A percentile compares a stretch with the other conserved stretches of the same genome.
Evolutionary conservation across 176 grass and related monocot genomes (phyloP).

Genomic region (barley (Hordeum vulgare)): DNA sequence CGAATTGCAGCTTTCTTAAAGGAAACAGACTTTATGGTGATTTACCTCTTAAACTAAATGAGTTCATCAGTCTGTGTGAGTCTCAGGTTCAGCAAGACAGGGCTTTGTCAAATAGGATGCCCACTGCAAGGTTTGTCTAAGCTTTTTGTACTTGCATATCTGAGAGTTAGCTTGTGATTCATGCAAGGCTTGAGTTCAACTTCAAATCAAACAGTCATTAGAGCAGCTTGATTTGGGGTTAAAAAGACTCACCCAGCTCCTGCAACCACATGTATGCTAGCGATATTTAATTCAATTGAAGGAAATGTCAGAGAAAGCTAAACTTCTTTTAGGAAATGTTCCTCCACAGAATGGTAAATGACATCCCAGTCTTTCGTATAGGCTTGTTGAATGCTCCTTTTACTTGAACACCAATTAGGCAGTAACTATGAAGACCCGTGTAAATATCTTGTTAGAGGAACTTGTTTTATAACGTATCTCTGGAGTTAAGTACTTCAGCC

Average conservation of each 20-base stretch:
- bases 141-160: background rate
- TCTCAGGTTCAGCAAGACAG: constrained; percentile 11
- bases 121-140: constrained; percentile 17
- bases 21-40: constrained; percentile 34
- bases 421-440: background rate
- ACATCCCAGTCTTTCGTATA: background rate
- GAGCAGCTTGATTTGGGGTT: background rate
- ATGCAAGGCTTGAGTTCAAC: background rate
- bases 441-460: background rate
- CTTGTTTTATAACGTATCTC: background rate
- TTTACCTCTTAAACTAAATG: constrained; percentile 2
- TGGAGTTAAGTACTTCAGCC: background rate
- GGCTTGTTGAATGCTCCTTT: background rate
- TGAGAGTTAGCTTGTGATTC: background rate
- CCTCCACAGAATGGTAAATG: background rate
- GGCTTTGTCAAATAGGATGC: constrained; percentile 9
- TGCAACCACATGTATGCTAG: background rate
- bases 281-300: too few relatives aligned
- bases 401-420: background rate
- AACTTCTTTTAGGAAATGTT: background rate
- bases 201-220: background rate
- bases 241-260: background rate
- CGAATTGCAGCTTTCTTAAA: constrained; percentile 34
- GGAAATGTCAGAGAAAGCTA: too few relatives aligned
- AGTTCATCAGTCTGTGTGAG: constrained; percentile 13